Percentiles rank a stretch among this genome's conserved stretches.
These are phyloP conservation scores for Botrytis medusae DNA, from an alignment of 2,329 filamentous ascomycete species.

Conservation along the genomic window DNA sequence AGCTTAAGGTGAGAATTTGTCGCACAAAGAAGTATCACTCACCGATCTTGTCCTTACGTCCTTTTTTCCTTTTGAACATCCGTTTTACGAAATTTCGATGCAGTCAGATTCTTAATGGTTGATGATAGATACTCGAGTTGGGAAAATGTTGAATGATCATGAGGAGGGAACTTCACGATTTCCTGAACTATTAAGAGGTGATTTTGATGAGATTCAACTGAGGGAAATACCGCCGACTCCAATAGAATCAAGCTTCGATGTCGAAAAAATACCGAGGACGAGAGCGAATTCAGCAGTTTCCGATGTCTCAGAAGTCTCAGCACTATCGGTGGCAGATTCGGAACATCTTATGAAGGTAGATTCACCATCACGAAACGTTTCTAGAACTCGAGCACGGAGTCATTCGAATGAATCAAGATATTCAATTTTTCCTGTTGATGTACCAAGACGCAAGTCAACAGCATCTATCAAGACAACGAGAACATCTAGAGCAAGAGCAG, in stretches of 20 bases:
- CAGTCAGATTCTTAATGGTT: slow-evolving; percentile 12
- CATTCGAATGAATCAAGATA: slow-evolving; percentile 15
- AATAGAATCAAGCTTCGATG: slow-evolving; percentile 11
- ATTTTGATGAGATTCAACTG: slow-evolving; percentile 14
- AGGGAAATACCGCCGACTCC: slow-evolving; percentile 20
- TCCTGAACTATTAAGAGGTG: slow-evolving; percentile 5
- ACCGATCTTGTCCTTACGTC: neutral
- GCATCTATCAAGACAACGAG: slow-evolving; percentile 10
- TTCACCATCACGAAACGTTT: neutral
- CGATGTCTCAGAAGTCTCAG: neutral
- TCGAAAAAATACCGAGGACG: neutral
- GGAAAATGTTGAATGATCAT: slow-evolving; percentile 13
- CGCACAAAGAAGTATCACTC: neutral
- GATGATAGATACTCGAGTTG: neutral
- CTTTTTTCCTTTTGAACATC: neutral
- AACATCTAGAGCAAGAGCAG: neutral
- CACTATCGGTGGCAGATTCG: neutral
- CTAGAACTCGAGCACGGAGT: slow-evolving; percentile 9
- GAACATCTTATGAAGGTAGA: neutral
- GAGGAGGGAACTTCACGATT: slow-evolving; percentile 6
- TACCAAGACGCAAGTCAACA: slow-evolving; percentile 7
- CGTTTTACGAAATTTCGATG: slow-evolving; percentile 5
- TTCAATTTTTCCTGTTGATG: slow-evolving; percentile 13
- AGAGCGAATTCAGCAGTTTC: slow-evolving; percentile 10
- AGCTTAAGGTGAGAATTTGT: slow-evolving; percentile 3